A percentile compares a stretch with the other conserved stretches of the same genome.
phyloP scores from a whole-genome alignment of 1,284 basidiomycete species.

The Inonotus hispidus region DNA sequence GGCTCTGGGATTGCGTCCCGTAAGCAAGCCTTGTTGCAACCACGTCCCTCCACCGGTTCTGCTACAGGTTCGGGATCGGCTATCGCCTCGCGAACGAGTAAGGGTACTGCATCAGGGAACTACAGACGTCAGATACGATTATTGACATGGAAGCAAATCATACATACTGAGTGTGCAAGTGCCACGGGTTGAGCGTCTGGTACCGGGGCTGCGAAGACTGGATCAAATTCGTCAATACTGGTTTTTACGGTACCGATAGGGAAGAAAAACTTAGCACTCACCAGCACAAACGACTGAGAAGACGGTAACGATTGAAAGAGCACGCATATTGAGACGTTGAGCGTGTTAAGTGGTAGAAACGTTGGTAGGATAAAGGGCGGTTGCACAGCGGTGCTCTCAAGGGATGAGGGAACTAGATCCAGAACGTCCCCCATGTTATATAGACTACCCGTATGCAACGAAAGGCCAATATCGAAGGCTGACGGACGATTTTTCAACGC shows the following conservation, averaged over 20 bases:
- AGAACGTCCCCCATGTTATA: background rate
- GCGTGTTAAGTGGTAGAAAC: too few relatives aligned
- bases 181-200: background rate
- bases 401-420: background rate
- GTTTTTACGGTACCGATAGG: background rate
- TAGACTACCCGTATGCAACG: background rate
- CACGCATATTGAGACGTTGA: slow-evolving; percentile 7
- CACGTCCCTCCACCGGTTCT: slow-evolving; percentile 7
- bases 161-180: background rate
- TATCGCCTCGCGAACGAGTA: slow-evolving; percentile 1
- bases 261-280: too few relatives aligned
- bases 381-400: background rate
- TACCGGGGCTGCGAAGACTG: slow-evolving; percentile 7
- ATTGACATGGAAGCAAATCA: too few relatives aligned
- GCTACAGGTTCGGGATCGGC: slow-evolving; percentile 14
- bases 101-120: background rate
- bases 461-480: slow-evolving; percentile 1
- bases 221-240: background rate
- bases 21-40: slow-evolving; percentile 1
- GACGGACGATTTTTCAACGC: slow-evolving; percentile 2
- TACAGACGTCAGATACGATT: too few relatives aligned
- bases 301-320: slow-evolving; percentile 11
- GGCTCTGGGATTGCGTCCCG: slow-evolving; percentile 13
- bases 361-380: background rate
- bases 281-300: slow-evolving; percentile 7